Evolutionary conservation across 768 basidiomycete genomes (phyloP).

Genomic region (Kwoniella heveanensis): DNA sequence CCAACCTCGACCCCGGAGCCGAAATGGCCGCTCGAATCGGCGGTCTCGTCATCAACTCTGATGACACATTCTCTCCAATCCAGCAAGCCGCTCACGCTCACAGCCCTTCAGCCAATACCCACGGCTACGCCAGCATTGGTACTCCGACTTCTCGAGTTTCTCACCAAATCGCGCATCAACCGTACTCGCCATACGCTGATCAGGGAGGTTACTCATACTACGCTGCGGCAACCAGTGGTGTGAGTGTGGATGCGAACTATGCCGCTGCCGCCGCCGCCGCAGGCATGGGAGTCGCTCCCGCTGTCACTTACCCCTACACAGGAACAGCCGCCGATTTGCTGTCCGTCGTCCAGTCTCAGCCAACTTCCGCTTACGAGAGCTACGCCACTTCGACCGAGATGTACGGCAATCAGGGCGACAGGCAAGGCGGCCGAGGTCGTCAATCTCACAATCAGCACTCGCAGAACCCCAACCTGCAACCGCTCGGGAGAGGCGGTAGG

Average conservation of each 20-base stretch:
- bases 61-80: neutral
- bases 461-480: neutral
- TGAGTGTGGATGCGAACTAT: constrained; percentile 10
- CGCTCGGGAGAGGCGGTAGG: neutral
- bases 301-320: constrained; percentile 9
- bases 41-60: constrained; percentile 11
- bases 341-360: neutral
- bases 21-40: constrained; percentile 17
- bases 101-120: constrained; percentile 1
- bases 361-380: constrained; percentile 6
- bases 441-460: neutral
- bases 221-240: neutral
- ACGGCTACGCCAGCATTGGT: constrained; percentile 12
- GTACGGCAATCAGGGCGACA: constrained; percentile 4
- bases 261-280: neutral
- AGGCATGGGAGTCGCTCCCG: neutral
- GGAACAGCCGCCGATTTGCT: constrained; percentile 4
- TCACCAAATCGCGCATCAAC: neutral
- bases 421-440: neutral
- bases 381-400: constrained; percentile 4
- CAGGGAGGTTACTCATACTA: constrained; percentile 14
- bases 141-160: constrained; percentile 2
- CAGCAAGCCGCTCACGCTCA: constrained; percentile 14
- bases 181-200: constrained; percentile 11
- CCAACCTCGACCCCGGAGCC: constrained; percentile 3